Evolutionary conservation across 2,329 filamentous ascomycete genomes (phyloP).

Genomic region (Leptosphaerulina australis): DNA sequence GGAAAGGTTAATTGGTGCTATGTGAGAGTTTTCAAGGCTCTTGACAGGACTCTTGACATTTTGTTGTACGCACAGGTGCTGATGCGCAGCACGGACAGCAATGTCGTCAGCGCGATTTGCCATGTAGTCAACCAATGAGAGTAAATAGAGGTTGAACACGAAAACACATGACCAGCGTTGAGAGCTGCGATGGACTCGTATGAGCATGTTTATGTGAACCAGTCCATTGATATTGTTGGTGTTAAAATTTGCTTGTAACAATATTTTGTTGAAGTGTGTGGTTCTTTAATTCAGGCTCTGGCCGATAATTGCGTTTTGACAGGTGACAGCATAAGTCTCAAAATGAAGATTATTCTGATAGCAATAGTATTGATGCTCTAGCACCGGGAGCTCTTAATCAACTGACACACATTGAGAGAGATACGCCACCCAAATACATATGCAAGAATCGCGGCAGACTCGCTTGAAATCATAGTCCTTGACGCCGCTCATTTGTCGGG

Average conservation of each 20-base stretch:
- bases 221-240: too few relatives aligned
- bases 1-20: neutral
- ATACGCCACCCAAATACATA: too few relatives aligned
- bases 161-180: conserved; percentile 9
- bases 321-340: too few relatives aligned
- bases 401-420: too few relatives aligned
- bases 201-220: too few relatives aligned
- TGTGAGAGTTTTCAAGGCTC: too few relatives aligned
- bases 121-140: conserved; percentile 4
- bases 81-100: conserved; percentile 4
- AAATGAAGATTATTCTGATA: neutral
- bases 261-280: too few relatives aligned
- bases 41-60: too few relatives aligned
- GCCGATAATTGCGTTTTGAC: too few relatives aligned
- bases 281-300: too few relatives aligned
- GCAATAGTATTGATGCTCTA: neutral
- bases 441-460: neutral
- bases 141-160: conserved; percentile 7
- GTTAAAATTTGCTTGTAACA: too few relatives aligned
- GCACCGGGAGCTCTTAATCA: neutral
- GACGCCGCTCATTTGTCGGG: conserved; percentile 37
- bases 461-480: neutral
- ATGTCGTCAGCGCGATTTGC: conserved; percentile 13
- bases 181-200: neutral
- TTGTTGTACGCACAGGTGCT: neutral